Evolutionary conservation across 2,329 filamentous ascomycete genomes (phyloP), one percentile per base, ranked within the genome.

Genomic region (Penicillium sp.): DNA sequence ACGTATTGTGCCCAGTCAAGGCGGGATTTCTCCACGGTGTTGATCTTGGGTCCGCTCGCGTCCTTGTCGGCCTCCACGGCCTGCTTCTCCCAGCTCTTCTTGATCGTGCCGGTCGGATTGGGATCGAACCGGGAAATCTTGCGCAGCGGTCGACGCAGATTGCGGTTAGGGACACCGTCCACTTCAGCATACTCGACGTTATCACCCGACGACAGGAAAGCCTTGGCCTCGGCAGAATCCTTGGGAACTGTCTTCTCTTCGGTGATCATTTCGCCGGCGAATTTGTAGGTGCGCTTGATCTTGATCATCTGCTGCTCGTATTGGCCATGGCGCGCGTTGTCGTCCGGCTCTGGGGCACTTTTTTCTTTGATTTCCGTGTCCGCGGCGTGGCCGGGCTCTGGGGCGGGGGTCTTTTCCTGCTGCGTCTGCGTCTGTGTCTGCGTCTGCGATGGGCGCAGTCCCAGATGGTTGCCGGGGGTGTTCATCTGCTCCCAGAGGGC

Each of bases 1-100:
- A 87, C 83, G 62, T 84, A 85, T 10, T 79, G 77, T 18, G 81
- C 82, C 84, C 84, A 87, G 60, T 87, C 84, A 62, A 86, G 71
- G 47, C 82, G 78, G 27, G 81, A 84, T 68, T 86, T 87, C 68
- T 85, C 82, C 44, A 87, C 81, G 0, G 83, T 85, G 58, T 84
- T 86, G 70, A 87, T 79, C 63, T 85, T 86, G 51, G 81, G 79
- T 62, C 79, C 71, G 70, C 78, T 61, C 64, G 74, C 55, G 27
- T 64, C 65, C 33, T 62, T 60, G 7, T 61, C 61, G 6, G 53
- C 48, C 24, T 49, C 50, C 43, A 59, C 63, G 0, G 71, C 48
- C 33, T 71, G 67, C 50, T 72, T 74, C 62, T 72, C 70, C 73
- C 72, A 74, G 58, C 67, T 75, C 54, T 73, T 74, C 62, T 74